Base-by-base conservation (phyloP, 2,329 filamentous ascomycete genomes). In the Davidsoniella neocaledoniae region DNA sequence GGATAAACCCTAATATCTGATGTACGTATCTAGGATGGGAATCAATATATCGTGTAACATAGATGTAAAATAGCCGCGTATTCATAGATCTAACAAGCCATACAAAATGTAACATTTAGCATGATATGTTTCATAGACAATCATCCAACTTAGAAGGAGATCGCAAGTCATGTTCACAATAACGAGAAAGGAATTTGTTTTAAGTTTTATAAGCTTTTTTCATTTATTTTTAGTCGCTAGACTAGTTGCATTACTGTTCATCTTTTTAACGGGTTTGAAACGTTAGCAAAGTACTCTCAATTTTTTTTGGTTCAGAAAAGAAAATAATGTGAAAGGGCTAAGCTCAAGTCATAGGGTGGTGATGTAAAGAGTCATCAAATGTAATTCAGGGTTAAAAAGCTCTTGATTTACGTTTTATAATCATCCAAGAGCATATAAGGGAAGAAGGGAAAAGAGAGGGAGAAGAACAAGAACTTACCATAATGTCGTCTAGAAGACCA, bases 301-400 rank as follows among this genome's bases (percentile, higher is more conserved):
- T 26, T 33, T 37, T 51, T 26, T 37, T 1, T 37, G 42, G 40
- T 29, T 40, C 16, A 37, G 25, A 46, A 7, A n/a, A 46, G 21
- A 14, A 36, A 29, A 29, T 23, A 39, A 33, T 10, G 8, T 10
- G 6, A 10, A 10, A 39, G 29, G 16, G 26, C 17, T 17, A 38
- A 49, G 23, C 37, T 51, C 36, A 63, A 69, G 73, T 78, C 75
- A 77, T 76, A 76, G 57, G 58, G 65, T 73, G 63, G 63, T 76
- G 67, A 72, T 73, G 67, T 69, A 62, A 67, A 60, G 58, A 64
- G 65, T 76, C 73, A 74, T 77, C 71, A 76, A 69, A 60, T 66
- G 62, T 33, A 38, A 65, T 68, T 74, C 74, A 77, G 74, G 73
- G 73, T 79, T 78, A 78, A 79, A 79, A 79, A 79, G 74, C 74